phyloP scores from a whole-genome alignment of 257 asterid genomes.

The Verbena officinalis region DNA sequence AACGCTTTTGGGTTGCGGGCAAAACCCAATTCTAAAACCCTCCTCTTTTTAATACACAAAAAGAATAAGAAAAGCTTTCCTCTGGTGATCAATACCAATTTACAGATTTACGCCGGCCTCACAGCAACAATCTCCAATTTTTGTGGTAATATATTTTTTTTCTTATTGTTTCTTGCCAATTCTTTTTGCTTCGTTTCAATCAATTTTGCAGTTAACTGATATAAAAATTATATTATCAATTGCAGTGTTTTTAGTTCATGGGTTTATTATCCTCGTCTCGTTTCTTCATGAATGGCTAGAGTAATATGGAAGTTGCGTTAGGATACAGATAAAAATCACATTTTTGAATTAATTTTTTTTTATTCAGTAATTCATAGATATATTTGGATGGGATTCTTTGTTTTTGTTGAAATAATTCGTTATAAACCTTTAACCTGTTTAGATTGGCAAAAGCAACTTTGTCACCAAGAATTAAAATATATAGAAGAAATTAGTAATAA shows the following conservation, averaged over 20 bases:
- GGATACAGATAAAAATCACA: too few relatives aligned
- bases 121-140: background rate
- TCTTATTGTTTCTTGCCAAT: background rate
- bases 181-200: background rate
- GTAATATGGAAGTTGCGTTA: too few relatives aligned
- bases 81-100: background rate
- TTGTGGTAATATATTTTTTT: background rate
- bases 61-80: too few relatives aligned
- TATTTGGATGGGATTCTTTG: too few relatives aligned
- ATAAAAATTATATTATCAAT: background rate
- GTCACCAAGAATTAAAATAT: background rate
- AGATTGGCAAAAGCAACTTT: background rate
- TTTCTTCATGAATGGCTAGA: too few relatives aligned
- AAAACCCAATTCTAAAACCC: conserved; percentile 29
- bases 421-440: background rate
- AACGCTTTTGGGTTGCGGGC: conserved; percentile 16
- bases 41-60: background rate
- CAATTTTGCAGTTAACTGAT: too few relatives aligned
- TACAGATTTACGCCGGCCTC: background rate
- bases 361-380: too few relatives aligned
- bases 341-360: conserved; percentile 16
- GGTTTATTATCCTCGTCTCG: background rate
- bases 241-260: background rate
- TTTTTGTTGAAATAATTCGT: too few relatives aligned
- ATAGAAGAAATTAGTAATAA: background rate